Evolutionary conservation across 148 eudicot genomes (phyloP).

Genomic region (Mesembryanthemum crystallinum): DNA sequence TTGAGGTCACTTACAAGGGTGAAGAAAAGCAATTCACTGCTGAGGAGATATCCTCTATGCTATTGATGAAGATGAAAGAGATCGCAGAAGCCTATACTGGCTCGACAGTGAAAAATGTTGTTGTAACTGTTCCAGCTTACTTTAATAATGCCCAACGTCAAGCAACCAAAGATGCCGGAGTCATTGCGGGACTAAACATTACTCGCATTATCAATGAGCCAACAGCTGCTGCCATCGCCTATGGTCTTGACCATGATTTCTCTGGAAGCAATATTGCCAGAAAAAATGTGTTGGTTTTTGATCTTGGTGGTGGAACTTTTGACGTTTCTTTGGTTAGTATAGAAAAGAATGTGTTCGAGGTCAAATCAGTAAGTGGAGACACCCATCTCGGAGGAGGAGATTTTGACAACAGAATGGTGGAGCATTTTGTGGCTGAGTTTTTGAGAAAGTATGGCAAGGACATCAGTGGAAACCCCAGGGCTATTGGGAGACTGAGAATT

Average conservation of each 20-base stretch:
- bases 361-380: conserved; percentile 2
- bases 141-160: conserved; percentile 10
- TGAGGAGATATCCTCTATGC: conserved; percentile 12
- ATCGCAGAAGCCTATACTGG: background rate
- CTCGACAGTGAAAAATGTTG: background rate
- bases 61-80: background rate
- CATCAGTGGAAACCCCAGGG: conserved; percentile 12
- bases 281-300: conserved; percentile 1
- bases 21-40: background rate
- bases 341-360: background rate
- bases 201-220: conserved; percentile 10
- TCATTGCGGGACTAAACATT: conserved; percentile 2
- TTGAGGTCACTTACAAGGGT: background rate
- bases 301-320: conserved; percentile 2
- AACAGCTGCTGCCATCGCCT: conserved; percentile 14
- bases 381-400: conserved; percentile 10
- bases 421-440: conserved; percentile 13
- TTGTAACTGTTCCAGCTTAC: conserved; percentile 16
- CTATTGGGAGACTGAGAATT: conserved; percentile 11
- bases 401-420: conserved; percentile 22
- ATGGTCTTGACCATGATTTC: background rate
- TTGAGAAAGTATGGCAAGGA: conserved; percentile 13
- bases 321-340: background rate
- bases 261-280: background rate
- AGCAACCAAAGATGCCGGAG: conserved; percentile 10